Evolutionary conservation across 768 basidiomycete genomes (phyloP).

Genomic region (Mycena belliarum): DNA sequence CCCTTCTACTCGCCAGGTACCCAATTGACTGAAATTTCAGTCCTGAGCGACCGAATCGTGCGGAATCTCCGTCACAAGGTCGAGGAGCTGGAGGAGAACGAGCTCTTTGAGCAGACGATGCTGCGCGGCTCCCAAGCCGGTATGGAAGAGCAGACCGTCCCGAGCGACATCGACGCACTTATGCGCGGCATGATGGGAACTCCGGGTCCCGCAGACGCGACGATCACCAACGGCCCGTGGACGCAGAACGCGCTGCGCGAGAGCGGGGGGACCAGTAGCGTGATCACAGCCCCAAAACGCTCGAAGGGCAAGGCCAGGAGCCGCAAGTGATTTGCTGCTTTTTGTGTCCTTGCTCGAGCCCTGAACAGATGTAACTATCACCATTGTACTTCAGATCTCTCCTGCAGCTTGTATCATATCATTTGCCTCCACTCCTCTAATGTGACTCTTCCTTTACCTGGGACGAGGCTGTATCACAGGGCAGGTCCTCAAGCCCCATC

Average conservation of each 20-base stretch:
- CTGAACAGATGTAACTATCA: no score
- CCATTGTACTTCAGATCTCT: no score
- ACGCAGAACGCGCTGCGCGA: constrained; percentile 30
- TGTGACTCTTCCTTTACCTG: no score
- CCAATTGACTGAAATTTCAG: constrained; percentile 19
- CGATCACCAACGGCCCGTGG: constrained; percentile 36
- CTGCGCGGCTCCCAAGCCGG: constrained; percentile 48
- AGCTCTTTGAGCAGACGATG: constrained; percentile 48
- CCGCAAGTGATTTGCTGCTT: constrained; percentile 13
- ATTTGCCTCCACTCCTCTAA: no score
- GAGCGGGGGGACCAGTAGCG: constrained; percentile 19
- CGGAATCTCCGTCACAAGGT: constrained; percentile 37
- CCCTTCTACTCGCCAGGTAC: neutral
- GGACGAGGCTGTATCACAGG: no score
- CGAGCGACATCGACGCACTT: constrained; percentile 49
- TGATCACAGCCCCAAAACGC: constrained; percentile 27
- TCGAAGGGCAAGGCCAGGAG: constrained; percentile 30
- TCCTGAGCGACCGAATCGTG: constrained; percentile 38
- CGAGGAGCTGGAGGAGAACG: constrained; percentile 46
- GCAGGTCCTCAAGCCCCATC: no score
- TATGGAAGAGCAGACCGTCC: constrained; percentile 41
- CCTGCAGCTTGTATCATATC: no score
- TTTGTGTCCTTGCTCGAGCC: neutral
- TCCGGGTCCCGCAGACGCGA: constrained; percentile 17
- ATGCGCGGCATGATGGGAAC: constrained; percentile 56